Conservation (phyloP, 192 early-diverging fungal species). For the Backusella tuberculispora region DNA sequence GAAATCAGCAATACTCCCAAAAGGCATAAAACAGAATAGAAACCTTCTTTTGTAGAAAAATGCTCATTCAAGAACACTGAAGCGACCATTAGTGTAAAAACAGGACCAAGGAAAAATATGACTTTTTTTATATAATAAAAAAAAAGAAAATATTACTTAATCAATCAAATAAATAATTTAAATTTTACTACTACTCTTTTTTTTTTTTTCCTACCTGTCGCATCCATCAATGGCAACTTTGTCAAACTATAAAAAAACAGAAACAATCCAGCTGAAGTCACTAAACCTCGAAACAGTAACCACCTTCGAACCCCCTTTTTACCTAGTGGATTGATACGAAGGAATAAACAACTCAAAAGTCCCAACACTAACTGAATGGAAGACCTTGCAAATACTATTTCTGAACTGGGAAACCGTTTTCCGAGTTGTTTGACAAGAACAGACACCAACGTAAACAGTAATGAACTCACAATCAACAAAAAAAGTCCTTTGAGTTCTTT, state of each 20-base stretch:
- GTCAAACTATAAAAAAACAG: constrained; percentile 75
- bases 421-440: constrained; percentile 69
- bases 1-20: constrained; percentile 66
- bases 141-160: background rate
- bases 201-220: constrained; percentile 50
- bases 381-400: constrained; percentile 77
- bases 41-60: constrained; percentile 59
- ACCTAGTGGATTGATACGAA: constrained; percentile 60
- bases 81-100: constrained; percentile 72
- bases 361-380: constrained; percentile 66
- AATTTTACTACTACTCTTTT: background rate
- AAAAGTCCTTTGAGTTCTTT: constrained; percentile 47
- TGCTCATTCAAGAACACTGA: constrained; percentile 62
- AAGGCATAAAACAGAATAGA: constrained; percentile 59
- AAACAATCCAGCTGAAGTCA: constrained; percentile 65
- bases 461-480: constrained; percentile 68
- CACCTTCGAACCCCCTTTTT: constrained; percentile 49
- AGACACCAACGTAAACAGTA: constrained; percentile 71
- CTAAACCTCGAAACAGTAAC: constrained; percentile 65
- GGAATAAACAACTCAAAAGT: constrained; percentile 53
- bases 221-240: constrained; percentile 71
- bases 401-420: constrained; percentile 57
- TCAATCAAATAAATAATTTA: background rate
- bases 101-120: constrained; percentile 76
- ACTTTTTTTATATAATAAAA: constrained; percentile 32